Percentiles rank a stretch among this genome's conserved stretches.
Conservation (phyloP, 75 land plant genomes). For the Selaginella tamariscina region DNA sequence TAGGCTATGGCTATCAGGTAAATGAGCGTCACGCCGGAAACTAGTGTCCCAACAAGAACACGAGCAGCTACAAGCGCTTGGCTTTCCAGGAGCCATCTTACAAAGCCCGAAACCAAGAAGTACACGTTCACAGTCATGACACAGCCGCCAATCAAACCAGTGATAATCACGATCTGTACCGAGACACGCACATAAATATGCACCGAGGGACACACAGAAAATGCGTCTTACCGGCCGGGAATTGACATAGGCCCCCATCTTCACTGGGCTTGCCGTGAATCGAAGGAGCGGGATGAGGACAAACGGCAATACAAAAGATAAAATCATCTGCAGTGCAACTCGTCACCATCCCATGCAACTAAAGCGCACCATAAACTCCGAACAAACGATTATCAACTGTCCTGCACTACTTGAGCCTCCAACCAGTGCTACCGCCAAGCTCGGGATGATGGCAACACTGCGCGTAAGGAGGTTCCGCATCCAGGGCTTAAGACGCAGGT, state of each 20-base stretch:
- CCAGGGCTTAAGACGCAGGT: conserved; percentile 9
- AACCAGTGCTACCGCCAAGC: conserved; percentile 4
- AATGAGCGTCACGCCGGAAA: too few relatives aligned
- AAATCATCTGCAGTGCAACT: background rate
- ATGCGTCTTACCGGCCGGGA: background rate
- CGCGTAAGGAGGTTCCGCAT: conserved; percentile 8
- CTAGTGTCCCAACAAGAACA: too few relatives aligned
- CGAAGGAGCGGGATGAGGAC: conserved; percentile 7
- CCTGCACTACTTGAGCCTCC: conserved; percentile 16
- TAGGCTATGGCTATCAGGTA: background rate
- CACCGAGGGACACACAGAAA: too few relatives aligned
- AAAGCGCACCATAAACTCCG: conserved; percentile 4
- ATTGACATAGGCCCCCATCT: conserved; percentile 13
- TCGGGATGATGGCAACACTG: conserved; percentile 14
- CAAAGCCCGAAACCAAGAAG: conserved; percentile 8
- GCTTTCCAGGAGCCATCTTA: conserved; percentile 5
- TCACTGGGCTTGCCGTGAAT: conserved; percentile 1
- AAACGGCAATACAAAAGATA: conserved; percentile 10
- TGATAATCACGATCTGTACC: conserved; percentile 9
- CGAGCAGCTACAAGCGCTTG: background rate
- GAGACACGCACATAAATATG: background rate
- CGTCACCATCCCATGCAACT: background rate
- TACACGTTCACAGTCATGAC: conserved; percentile 13
- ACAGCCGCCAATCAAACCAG: conserved; percentile 8
- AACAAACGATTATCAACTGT: conserved; percentile 7